phyloP scores from a whole-genome alignment of 78 protist genomes.

The Blattamonas nauphoetae region DNA sequence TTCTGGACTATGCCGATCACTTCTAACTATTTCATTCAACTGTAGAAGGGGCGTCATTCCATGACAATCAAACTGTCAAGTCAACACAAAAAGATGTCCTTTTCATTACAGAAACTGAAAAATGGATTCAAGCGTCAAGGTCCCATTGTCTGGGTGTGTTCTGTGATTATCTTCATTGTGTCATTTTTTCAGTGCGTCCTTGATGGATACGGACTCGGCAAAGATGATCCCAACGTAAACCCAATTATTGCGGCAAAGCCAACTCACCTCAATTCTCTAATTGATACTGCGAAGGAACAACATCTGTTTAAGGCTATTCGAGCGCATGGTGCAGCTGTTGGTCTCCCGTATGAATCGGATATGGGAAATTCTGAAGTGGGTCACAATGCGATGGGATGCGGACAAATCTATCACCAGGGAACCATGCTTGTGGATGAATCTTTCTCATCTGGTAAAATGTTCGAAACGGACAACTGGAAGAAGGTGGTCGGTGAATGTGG shows the following conservation, averaged over 20 bases:
- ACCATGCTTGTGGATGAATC: conserved; percentile 33
- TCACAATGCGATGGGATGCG: conserved; percentile 52
- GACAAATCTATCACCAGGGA: conserved; percentile 43
- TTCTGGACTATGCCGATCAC: no score
- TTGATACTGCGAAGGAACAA: neutral
- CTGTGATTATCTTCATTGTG: neutral
- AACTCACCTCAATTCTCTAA: neutral
- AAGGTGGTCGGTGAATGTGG: neutral
- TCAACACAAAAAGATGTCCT: no score
- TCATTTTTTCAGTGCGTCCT: neutral
- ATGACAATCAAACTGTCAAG: no score
- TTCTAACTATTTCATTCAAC: no score
- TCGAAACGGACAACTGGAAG: neutral
- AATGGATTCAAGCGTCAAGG: neutral
- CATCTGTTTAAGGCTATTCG: neutral
- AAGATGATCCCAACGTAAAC: neutral
- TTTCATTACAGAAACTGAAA: neutral
- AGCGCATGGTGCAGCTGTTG: conserved; percentile 13
- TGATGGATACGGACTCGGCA: conserved; percentile 1
- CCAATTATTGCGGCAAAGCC: conserved; percentile 2
- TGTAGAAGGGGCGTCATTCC: no score
- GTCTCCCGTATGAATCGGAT: conserved; percentile 16
- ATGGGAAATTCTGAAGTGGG: conserved; percentile 53
- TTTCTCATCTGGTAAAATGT: conserved; percentile 15
- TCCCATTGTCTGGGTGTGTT: neutral